Evolutionary conservation across 1,139 yeast genomes (phyloP).

Genomic region (Barnettozyma hawaiiensis): DNA sequence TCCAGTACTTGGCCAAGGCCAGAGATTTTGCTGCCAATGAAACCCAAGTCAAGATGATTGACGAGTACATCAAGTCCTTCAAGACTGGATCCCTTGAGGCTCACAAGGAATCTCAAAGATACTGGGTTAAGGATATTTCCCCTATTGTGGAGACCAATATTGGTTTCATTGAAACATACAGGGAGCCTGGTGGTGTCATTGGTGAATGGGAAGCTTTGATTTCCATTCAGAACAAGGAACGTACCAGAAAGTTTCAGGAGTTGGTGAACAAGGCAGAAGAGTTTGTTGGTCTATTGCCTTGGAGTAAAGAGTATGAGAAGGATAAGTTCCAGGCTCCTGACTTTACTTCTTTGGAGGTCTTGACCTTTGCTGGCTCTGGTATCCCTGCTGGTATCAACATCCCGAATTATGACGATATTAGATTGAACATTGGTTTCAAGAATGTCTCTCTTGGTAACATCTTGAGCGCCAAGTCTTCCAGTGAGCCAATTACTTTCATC

Average conservation of each 20-base stretch:
- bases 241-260: conserved; percentile 71
- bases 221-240: conserved; percentile 85
- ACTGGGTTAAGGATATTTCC: conserved; percentile 83
- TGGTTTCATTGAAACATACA: conserved; percentile 87
- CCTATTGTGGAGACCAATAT: conserved; percentile 82
- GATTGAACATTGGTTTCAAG: conserved; percentile 78
- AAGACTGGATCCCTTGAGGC: conserved; percentile 79
- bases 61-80: conserved; percentile 63
- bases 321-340: conserved; percentile 88
- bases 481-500: conserved; percentile 68
- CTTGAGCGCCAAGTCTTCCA: conserved; percentile 65
- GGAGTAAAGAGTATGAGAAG: conserved; percentile 72
- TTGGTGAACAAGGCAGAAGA: conserved; percentile 63
- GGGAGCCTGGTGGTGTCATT: conserved; percentile 87
- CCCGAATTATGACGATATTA: conserved; percentile 86
- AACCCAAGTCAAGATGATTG: conserved; percentile 60
- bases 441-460: conserved; percentile 87
- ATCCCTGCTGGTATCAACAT: conserved; percentile 91
- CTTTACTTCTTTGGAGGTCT: conserved; percentile 81
- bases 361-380: conserved; percentile 86
- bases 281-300: conserved; percentile 65
- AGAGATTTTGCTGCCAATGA: conserved; percentile 63
- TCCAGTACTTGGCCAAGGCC: conserved; percentile 51
- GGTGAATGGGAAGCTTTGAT: conserved; percentile 95
- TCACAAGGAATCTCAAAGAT: conserved; percentile 76